A percentile compares a stretch with the other conserved stretches of the same genome.
These are phyloP conservation scores for Arthroderma uncinatum DNA, from an alignment of 2,329 filamentous ascomycete genomes.

Conservation along the genomic window DNA sequence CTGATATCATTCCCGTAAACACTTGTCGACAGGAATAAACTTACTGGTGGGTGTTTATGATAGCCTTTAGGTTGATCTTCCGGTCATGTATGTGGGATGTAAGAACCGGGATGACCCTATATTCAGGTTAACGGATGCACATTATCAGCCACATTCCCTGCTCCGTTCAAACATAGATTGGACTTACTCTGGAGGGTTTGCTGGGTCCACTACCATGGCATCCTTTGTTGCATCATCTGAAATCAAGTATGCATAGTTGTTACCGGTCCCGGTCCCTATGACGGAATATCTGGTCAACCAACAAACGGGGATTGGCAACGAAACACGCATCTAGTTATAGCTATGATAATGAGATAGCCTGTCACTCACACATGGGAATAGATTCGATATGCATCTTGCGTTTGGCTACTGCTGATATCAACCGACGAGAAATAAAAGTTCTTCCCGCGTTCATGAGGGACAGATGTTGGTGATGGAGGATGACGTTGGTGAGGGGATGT, in stretches of 20 bases:
- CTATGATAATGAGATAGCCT: not conserved
- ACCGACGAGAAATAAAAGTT: not conserved
- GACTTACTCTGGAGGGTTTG: slow-evolving; percentile 40
- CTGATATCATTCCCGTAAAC: not conserved
- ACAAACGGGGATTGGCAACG: not conserved
- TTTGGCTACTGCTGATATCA: slow-evolving; percentile 9
- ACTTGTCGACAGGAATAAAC: slow-evolving; percentile 24
- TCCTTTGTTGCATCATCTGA: slow-evolving; percentile 40
- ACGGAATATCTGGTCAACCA: not conserved
- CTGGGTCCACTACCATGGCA: slow-evolving; percentile 42
- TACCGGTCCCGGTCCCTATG: slow-evolving; percentile 23
- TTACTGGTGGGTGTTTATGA: slow-evolving; percentile 96
- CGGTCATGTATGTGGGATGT: slow-evolving; percentile 60
- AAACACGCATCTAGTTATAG: not conserved
- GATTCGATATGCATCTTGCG: slow-evolving; percentile 41
- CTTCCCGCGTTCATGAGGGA: slow-evolving; percentile 7
- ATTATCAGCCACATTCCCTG: not conserved
- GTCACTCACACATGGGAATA: slow-evolving; percentile 43
- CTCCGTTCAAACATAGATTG: not conserved
- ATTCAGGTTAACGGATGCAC: not conserved
- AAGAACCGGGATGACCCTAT: slow-evolving; percentile 52
- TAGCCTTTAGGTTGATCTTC: slow-evolving; percentile 70
- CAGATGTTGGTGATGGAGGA: not conserved
- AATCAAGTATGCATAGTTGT: slow-evolving; percentile 45
- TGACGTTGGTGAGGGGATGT: slow-evolving; percentile 1